phyloP scores from a whole-genome alignment of 2,329 filamentous ascomycete species.

The Fusarium humuli region DNA sequence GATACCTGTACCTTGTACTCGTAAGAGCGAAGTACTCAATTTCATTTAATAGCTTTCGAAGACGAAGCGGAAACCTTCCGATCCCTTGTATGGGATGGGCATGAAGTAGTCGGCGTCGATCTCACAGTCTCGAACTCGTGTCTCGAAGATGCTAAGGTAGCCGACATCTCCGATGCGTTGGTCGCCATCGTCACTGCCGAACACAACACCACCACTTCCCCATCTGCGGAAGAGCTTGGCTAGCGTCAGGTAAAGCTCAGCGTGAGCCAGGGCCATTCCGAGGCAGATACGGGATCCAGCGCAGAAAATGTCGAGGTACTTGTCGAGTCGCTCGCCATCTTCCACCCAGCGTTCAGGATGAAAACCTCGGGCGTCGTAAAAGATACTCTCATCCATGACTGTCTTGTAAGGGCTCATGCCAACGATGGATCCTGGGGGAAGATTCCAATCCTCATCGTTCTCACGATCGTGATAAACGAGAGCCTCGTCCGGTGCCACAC shows the following conservation, averaged over 20 bases:
- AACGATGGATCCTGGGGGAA: constrained; percentile 51
- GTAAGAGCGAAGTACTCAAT: constrained; percentile 18
- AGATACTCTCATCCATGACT: constrained; percentile 51
- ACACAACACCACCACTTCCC: constrained; percentile 51
- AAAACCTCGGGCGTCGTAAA: constrained; percentile 50
- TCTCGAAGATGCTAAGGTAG: constrained; percentile 52
- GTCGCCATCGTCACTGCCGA: constrained; percentile 49
- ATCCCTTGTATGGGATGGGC: constrained; percentile 54
- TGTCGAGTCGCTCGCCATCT: constrained; percentile 49
- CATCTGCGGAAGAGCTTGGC: constrained; percentile 54
- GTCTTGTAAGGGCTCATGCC: constrained; percentile 55
- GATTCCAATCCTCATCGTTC: constrained; percentile 45
- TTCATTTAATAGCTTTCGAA: constrained; percentile 46
- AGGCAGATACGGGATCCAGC: constrained; percentile 53
- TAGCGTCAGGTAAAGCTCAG: constrained; percentile 54
- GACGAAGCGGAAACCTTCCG: constrained; percentile 51
- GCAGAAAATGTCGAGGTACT: constrained; percentile 52
- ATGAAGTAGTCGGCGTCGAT: constrained; percentile 55
- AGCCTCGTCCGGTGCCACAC: constrained; percentile 57
- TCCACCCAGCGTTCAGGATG: constrained; percentile 53
- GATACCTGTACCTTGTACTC: constrained; percentile 18
- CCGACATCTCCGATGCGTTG: constrained; percentile 50
- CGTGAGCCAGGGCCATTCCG: constrained; percentile 54
- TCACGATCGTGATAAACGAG: constrained; percentile 47
- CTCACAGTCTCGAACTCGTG: constrained; percentile 50